phyloP scores from a whole-genome alignment of 2,329 filamentous ascomycete genomes.

The Nemania serpens region DNA sequence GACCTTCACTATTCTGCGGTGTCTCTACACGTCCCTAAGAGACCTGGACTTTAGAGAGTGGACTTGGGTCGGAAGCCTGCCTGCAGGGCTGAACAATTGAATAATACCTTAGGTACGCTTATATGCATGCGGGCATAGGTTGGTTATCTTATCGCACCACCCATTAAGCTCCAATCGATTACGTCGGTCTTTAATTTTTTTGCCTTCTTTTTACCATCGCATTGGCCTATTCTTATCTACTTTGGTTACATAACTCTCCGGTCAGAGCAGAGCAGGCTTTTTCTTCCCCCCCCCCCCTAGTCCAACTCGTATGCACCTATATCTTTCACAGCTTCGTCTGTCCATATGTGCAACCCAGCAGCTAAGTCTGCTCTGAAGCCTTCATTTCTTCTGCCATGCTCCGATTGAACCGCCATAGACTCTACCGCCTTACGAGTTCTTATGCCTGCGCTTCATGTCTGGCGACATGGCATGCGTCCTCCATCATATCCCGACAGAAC shows the following conservation, averaged over 20 bases:
- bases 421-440: conserved; percentile 36
- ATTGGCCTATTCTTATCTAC: too few species aligned
- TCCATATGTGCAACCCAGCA: conserved; percentile 5
- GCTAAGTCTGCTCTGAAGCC: conserved; percentile 8
- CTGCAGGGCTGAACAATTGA: too few species aligned
- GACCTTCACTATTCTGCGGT: too few species aligned
- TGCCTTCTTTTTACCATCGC: background rate
- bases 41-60: too few species aligned
- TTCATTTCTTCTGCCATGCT: conserved; percentile 40
- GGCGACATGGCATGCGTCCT: conserved; percentile 20
- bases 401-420: conserved; percentile 37
- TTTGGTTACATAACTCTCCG: too few species aligned
- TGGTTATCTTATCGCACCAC: conserved; percentile 17
- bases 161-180: conserved; percentile 9
- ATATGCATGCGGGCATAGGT: conserved; percentile 8
- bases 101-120: too few species aligned
- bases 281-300: too few species aligned
- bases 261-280: too few species aligned
- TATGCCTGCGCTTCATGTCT: conserved; percentile 40
- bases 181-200: background rate
- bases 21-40: too few species aligned
- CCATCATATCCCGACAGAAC: conserved; percentile 24
- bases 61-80: too few species aligned
- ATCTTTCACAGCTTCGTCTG: background rate
- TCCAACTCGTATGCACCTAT: too few species aligned